These are phyloP conservation scores for Fusarium sp. DNA, from an alignment of 2,329 filamentous ascomycete genomes.

Conservation along the genomic window DNA sequence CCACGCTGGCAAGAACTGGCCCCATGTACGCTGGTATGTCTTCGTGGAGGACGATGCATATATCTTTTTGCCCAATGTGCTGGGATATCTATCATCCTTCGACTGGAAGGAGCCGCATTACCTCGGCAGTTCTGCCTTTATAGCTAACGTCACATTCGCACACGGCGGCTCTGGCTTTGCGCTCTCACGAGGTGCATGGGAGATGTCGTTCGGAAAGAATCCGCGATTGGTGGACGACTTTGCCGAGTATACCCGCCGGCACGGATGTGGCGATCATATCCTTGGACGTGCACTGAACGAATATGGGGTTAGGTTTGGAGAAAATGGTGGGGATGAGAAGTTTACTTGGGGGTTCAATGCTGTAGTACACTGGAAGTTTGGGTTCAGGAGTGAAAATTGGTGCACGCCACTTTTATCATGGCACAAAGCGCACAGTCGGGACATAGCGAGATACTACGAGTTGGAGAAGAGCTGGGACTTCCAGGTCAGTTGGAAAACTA, in stretches of 20 bases:
- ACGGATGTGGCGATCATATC: background rate
- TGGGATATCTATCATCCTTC: background rate
- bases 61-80: background rate
- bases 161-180: background rate
- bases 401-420: background rate
- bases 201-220: background rate
- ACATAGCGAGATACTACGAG: background rate
- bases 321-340: background rate
- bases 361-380: background rate
- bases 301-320: background rate
- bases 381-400: background rate
- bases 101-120: background rate
- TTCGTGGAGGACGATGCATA: background rate
- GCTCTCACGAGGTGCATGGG: background rate
- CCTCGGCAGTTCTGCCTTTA: background rate
- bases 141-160: background rate
- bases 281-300: background rate
- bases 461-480: background rate
- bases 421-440: background rate
- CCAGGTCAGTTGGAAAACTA: background rate
- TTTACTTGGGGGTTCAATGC: background rate
- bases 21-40: background rate
- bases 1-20: background rate
- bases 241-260: background rate
- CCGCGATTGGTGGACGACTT: background rate